phyloP scores from a whole-genome alignment of 352 stramenopile genomes.

The Phytophthora kernoviae region DNA sequence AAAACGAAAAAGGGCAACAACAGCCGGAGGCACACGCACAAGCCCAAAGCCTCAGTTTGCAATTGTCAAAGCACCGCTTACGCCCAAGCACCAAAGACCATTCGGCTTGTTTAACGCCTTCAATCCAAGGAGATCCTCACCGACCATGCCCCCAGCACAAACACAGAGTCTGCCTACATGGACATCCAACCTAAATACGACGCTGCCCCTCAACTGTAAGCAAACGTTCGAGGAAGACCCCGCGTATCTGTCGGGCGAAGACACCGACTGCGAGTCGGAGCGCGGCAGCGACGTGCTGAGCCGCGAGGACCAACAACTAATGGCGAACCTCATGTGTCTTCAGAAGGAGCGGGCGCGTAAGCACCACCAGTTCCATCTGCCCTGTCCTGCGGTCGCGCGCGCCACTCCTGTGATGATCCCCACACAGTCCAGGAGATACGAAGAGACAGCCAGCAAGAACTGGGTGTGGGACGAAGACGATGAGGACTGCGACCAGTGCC shows the following conservation, averaged over 20 bases:
- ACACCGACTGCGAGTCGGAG: slow-evolving; percentile 76
- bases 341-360: slow-evolving; percentile 32
- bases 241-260: slow-evolving; percentile 55
- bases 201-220: slow-evolving; percentile 1
- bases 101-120: no score
- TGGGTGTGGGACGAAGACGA: slow-evolving; percentile 51
- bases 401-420: slow-evolving; percentile 50
- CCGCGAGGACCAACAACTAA: slow-evolving; percentile 54
- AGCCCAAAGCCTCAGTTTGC: slow-evolving; percentile 31
- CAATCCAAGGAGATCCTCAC: neutral
- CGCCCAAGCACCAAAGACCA: slow-evolving; percentile 7
- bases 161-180: slow-evolving; percentile 48
- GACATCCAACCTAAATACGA: slow-evolving; percentile 8
- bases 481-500: slow-evolving; percentile 38
- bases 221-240: slow-evolving; percentile 34
- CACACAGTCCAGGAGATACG: slow-evolving; percentile 40
- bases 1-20: neutral
- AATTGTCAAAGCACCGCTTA: slow-evolving; percentile 35
- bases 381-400: slow-evolving; percentile 6
- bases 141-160: slow-evolving; percentile 25
- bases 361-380: slow-evolving; percentile 4
- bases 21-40: neutral
- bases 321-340: slow-evolving; percentile 47
- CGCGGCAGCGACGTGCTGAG: slow-evolving; percentile 48
- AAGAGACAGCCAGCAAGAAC: slow-evolving; percentile 40